Evolutionary conservation across 1,284 basidiomycete species (phyloP).

Genomic region (Porogramme epimiltina): DNA sequence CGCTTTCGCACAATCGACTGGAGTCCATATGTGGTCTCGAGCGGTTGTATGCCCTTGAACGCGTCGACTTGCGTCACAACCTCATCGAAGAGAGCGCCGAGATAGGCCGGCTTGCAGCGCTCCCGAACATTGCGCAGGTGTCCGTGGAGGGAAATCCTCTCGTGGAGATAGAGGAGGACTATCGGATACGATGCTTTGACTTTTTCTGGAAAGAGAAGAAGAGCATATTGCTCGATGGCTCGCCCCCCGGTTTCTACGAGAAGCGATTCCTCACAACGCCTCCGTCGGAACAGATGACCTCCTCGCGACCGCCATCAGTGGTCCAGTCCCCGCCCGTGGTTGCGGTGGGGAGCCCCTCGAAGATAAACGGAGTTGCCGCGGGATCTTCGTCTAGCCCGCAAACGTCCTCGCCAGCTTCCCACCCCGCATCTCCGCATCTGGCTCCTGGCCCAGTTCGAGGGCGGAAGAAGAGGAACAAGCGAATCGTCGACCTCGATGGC

Average conservation of each 20-base stretch:
- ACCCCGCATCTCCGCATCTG: slow-evolving; percentile 42
- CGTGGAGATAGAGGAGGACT: slow-evolving; percentile 69
- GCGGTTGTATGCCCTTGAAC: slow-evolving; percentile 78
- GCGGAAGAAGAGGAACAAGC: slow-evolving; percentile 60
- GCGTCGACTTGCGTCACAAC: slow-evolving; percentile 88
- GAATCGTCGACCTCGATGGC: slow-evolving; percentile 70
- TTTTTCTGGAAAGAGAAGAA: slow-evolving; percentile 84
- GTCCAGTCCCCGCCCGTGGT: slow-evolving; percentile 60
- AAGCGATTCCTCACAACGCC: slow-evolving; percentile 55
- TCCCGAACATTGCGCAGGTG: slow-evolving; percentile 78
- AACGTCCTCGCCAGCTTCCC: slow-evolving; percentile 44
- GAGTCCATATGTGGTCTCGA: slow-evolving; percentile 95
- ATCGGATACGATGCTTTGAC: slow-evolving; percentile 79
- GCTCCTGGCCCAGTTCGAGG: slow-evolving; percentile 43
- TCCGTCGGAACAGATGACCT: slow-evolving; percentile 53
- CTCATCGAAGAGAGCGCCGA: slow-evolving; percentile 83
- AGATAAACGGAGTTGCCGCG: slow-evolving; percentile 23
- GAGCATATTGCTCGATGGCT: slow-evolving; percentile 74
- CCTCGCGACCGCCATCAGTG: slow-evolving; percentile 45
- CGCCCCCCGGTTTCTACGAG: slow-evolving; percentile 77
- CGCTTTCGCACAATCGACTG: slow-evolving; percentile 84
- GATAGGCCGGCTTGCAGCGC: slow-evolving; percentile 78
- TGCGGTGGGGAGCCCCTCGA: slow-evolving; percentile 44
- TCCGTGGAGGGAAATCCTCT: slow-evolving; percentile 85
- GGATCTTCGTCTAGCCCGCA: slow-evolving; percentile 34